Percentiles rank a stretch among this genome's conserved stretches.
Evolutionary conservation across 1,284 basidiomycete genomes (phyloP).

Genomic region (Apiotrichum porosum): DNA sequence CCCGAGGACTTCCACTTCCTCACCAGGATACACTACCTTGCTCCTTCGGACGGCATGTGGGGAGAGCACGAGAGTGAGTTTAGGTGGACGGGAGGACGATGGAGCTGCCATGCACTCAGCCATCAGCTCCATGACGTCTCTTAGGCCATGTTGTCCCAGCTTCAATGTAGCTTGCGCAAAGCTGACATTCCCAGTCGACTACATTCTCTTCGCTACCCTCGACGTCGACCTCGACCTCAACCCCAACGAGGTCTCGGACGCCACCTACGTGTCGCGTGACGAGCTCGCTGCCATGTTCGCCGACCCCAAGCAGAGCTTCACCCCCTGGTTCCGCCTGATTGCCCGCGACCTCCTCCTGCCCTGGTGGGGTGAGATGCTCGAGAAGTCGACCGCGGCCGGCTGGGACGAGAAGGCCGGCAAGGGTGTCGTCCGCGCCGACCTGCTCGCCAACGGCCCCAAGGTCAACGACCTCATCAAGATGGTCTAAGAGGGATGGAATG

Average conservation of each 20-base stretch:
- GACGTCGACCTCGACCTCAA: conserved; percentile 83
- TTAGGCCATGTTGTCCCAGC: not conserved
- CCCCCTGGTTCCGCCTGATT: conserved; percentile 99
- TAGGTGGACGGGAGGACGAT: not conserved
- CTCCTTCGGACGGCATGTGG: conserved; percentile 88
- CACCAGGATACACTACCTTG: conserved; percentile 95
- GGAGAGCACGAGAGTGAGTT: conserved; percentile 94
- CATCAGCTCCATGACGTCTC: not conserved
- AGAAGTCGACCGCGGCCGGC: conserved; percentile 55
- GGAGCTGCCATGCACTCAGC: not conserved
- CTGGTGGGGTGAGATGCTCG: conserved; percentile 92
- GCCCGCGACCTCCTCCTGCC: conserved; percentile 94
- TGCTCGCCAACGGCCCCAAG: conserved; percentile 34
- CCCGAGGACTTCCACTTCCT: conserved; percentile 89
- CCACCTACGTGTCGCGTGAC: conserved; percentile 83
- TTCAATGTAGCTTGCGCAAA: no score
- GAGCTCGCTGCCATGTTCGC: conserved; percentile 90
- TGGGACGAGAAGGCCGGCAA: conserved; percentile 54
- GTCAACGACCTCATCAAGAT: conserved; percentile 72
- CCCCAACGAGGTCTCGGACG: conserved; percentile 84
- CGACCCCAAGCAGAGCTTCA: conserved; percentile 74
- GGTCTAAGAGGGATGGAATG: conserved; percentile 49
- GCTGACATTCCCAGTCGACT: conserved; percentile 68
- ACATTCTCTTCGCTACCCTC: conserved; percentile 90
- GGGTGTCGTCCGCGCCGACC: conserved; percentile 33